Conservation (phyloP, 305 asterid species). For the Lippia alba region DNA sequence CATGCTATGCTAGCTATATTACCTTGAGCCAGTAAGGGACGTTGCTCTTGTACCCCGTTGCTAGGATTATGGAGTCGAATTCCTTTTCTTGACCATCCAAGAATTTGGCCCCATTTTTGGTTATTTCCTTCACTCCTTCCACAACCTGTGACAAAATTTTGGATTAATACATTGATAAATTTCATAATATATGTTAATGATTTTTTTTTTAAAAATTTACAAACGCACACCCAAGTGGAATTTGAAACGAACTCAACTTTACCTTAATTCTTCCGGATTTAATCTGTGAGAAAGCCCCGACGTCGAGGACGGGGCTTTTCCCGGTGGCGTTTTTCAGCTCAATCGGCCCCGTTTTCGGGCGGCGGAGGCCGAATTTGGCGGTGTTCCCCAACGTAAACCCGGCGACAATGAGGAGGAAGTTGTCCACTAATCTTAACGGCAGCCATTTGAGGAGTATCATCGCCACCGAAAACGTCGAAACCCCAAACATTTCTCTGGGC, state of each 20-base stretch:
- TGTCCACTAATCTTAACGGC: constrained; percentile 80
- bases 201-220: too few species aligned
- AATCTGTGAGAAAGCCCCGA: constrained; percentile 76
- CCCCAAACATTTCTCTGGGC: constrained; percentile 87
- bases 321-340: constrained; percentile 92
- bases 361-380: constrained; percentile 62
- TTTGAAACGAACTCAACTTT: too few species aligned
- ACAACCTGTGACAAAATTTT: constrained; percentile 50
- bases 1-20: constrained; percentile 26
- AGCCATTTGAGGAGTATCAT: constrained; percentile 78
- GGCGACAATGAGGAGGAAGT: constrained; percentile 60
- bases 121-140: constrained; percentile 78
- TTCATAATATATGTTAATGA: too few species aligned
- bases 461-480: constrained; percentile 73
- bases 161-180: background rate
- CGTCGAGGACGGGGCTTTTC: constrained; percentile 91
- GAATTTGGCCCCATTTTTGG: constrained; percentile 76
- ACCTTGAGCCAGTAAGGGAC: constrained; percentile 91
- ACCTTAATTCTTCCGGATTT: constrained; percentile 80
- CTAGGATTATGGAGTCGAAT: constrained; percentile 80
- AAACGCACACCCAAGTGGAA: too few species aligned
- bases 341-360: constrained; percentile 93
- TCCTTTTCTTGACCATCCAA: constrained; percentile 78
- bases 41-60: constrained; percentile 97
- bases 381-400: constrained; percentile 65